Conservation (phyloP, 2,329 filamentous ascomycete species). For the Cladosporium phlei region DNA sequence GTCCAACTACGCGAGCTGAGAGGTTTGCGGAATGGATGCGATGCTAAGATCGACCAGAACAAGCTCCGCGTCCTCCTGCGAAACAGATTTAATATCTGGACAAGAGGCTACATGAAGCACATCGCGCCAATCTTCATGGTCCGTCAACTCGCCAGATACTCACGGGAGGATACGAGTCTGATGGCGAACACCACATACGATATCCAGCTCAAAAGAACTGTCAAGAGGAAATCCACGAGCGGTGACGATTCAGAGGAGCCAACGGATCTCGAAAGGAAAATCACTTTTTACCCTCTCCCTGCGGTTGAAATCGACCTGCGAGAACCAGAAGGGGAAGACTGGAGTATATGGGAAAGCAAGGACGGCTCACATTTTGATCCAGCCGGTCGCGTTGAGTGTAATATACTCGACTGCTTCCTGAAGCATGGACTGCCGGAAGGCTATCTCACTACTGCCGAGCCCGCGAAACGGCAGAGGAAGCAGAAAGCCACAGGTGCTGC, state of each 20-base stretch:
- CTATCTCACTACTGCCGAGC: constrained; percentile 1
- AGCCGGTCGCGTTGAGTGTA: constrained; percentile 31
- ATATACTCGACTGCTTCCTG: constrained; percentile 34
- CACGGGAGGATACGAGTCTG: constrained; percentile 14
- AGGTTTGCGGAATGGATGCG: constrained; percentile 29
- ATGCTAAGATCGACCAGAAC: constrained; percentile 29
- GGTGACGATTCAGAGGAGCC: constrained; percentile 17
- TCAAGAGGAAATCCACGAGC: constrained; percentile 22
- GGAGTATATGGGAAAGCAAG: constrained; percentile 28
- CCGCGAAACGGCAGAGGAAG: constrained; percentile 2
- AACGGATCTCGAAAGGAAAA: constrained; percentile 23
- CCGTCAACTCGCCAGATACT: constrained; percentile 19
- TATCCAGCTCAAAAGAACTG: constrained; percentile 30
- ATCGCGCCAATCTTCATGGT: constrained; percentile 36
- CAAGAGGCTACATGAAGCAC: constrained; percentile 35
- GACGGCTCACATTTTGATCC: constrained; percentile 33
- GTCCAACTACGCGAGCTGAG: constrained; percentile 28
- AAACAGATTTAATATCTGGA: constrained; percentile 36
- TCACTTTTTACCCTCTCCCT: constrained; percentile 35
- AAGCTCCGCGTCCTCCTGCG: constrained; percentile 34
- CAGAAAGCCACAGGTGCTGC: background rate
- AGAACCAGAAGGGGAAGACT: constrained; percentile 24
- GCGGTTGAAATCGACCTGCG: constrained; percentile 27
- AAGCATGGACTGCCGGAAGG: constrained; percentile 25
- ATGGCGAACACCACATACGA: constrained; percentile 24